Conservation (phyloP, 2,329 filamentous ascomycete genomes). For the Fusarium austroafricanum region DNA sequence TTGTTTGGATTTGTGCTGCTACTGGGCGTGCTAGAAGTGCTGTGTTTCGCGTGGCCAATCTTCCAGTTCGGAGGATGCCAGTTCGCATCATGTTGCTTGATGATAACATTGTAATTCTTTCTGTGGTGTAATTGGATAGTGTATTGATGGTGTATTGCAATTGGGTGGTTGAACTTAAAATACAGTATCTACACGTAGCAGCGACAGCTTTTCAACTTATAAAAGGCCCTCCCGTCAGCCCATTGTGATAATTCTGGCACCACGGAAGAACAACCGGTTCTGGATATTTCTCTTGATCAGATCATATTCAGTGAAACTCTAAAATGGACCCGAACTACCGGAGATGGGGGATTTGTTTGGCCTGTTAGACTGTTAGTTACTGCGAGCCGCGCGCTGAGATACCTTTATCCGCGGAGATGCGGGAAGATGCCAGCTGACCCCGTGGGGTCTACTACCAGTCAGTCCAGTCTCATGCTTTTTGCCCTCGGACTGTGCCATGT, state of each 20-base stretch:
- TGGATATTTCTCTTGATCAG: conserved; percentile 8
- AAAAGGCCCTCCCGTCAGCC: neutral
- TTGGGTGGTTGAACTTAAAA: neutral
- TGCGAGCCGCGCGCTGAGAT: conserved; percentile 17
- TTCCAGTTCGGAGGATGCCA: conserved; percentile 23
- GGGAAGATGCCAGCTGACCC: conserved; percentile 21
- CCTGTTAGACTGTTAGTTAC: neutral
- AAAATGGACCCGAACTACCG: conserved; percentile 6
- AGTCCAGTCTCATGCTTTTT: conserved; percentile 19
- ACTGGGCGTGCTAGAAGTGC: conserved; percentile 23
- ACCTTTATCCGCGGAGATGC: conserved; percentile 32
- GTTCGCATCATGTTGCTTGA: conserved; percentile 36
- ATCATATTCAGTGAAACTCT: conserved; percentile 20
- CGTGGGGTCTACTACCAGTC: conserved; percentile 14
- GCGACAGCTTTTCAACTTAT: conserved; percentile 18
- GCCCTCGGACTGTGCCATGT: neutral
- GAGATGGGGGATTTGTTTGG: conserved; percentile 3
- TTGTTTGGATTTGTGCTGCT: conserved; percentile 12
- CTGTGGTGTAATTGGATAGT: neutral
- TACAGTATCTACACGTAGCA: neutral
- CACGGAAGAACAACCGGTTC: neutral
- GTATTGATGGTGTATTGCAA: neutral
- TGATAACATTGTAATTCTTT: conserved; percentile 18
- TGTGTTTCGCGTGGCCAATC: conserved; percentile 24
- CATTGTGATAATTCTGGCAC: conserved; percentile 3